phyloP scores from a whole-genome alignment of 371 early-diverging fungal species.

The Syncephalis plumigaleata region DNA sequence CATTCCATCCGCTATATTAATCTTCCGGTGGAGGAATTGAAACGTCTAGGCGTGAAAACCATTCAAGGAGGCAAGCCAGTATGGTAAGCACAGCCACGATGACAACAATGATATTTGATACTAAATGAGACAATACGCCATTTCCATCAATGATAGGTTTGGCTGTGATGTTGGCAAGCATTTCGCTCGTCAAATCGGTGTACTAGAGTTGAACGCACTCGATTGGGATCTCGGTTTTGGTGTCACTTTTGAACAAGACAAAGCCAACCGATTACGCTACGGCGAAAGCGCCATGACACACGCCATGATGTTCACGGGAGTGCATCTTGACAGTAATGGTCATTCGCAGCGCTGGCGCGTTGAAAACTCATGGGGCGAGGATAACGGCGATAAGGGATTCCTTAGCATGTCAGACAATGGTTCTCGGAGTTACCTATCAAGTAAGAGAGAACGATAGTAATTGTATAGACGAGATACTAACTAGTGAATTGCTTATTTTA shows the following conservation, averaged over 20 bases:
- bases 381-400: constrained; percentile 54
- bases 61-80: constrained; percentile 46
- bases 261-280: constrained; percentile 53
- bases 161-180: constrained; percentile 66
- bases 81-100: constrained; percentile 28
- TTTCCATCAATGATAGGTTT: constrained; percentile 15
- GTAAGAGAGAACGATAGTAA: too few relatives aligned
- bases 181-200: constrained; percentile 22
- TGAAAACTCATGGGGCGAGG: constrained; percentile 63
- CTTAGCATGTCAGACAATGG: constrained; percentile 68
- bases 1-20: constrained; percentile 48
- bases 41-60: constrained; percentile 35
- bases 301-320: constrained; percentile 72
- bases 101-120: too few relatives aligned
- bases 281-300: constrained; percentile 67
- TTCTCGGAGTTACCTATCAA: constrained; percentile 68
- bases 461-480: too few relatives aligned
- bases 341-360: constrained; percentile 58
- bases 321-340: constrained; percentile 42
- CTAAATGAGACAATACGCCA: too few relatives aligned
- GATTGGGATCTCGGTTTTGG: constrained; percentile 55
- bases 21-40: constrained; percentile 28
- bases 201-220: constrained; percentile 43
- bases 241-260: constrained; percentile 35
- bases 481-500: too few relatives aligned